Base-by-base conservation (phyloP, 2,329 filamentous ascomycete genomes). In the Trichoderma endophyticum region DNA sequence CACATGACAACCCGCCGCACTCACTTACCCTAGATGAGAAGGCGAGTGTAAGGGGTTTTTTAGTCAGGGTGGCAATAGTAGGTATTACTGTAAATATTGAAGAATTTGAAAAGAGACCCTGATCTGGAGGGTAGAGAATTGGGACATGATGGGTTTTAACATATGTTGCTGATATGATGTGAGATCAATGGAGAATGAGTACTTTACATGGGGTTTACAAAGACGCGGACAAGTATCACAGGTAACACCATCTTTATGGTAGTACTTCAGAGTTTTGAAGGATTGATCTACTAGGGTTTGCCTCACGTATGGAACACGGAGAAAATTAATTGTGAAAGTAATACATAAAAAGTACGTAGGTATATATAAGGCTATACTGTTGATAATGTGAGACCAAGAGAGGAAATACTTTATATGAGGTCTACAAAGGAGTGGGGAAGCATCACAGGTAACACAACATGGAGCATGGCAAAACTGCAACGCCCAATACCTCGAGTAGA, bases 21-120 rank as follows among this genome's bases (percentile, higher is more conserved):
- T 26, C 34, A 62, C 67, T 54, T 70, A 70, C 67, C 67, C 67
- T 70, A 62, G 67, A 70, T 51, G 39, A 62, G 39, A 59, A 60
- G 28, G 28, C 21, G 12, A 15, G 30, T n/a, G 4, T 2, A 60
- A 69, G 12, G 56, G 12, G 28, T 1, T 5, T 26, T 26, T 26
- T 43, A 7, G n/a, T 21, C 9, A 51, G 8, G 21, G 26, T 11
- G n/a, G 28, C 28, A 34, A 21, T 32, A 51, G 18, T 12, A 21
- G n/a, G 5, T 34, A 34, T n/a, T 6, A 34, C 12, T 60, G 4
- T 1, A 14, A 3, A 36, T 65, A n/a, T 4, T 3, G 1, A 11
- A 24, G 28, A 5, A 9, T 43, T 43, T 15, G 15, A 15, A 14
- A 32, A 28, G 7, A 18, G n/a, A 36, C n/a, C 39, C 2, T 21